Evolutionary conservation across 148 eudicot genomes (phyloP).

Genomic region (Oxyria digyna): DNA sequence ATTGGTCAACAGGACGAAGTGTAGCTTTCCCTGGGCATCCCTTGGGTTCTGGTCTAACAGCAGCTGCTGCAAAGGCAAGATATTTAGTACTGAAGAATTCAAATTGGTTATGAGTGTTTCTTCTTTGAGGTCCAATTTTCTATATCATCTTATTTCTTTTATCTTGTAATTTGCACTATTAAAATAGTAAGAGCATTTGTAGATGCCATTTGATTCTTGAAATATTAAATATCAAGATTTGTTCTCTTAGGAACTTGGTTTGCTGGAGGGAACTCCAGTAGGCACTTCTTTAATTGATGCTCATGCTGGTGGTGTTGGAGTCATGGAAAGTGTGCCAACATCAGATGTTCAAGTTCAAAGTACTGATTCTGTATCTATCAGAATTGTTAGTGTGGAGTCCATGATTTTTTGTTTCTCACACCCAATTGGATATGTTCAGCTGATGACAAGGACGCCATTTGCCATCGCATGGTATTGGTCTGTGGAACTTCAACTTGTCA

Average conservation of each 20-base stretch:
- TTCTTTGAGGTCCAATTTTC: constrained; percentile 20
- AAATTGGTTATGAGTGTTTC: constrained; percentile 19
- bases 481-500: constrained; percentile 99
- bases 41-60: constrained; percentile 83
- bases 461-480: constrained; percentile 88
- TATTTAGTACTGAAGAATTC: constrained; percentile 22
- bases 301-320: constrained; percentile 99
- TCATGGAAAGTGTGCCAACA: constrained; percentile 73
- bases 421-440: constrained; percentile 21
- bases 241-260: constrained; percentile 68
- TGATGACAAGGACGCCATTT: constrained; percentile 58
- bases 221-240: background rate
- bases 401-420: background rate
- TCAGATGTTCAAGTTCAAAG: constrained; percentile 36
- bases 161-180: background rate
- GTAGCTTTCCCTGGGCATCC: constrained; percentile 99
- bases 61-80: constrained; percentile 94
- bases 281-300: constrained; percentile 98
- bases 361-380: constrained; percentile 10
- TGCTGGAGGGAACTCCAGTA: constrained; percentile 72
- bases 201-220: background rate
- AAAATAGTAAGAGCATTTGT: background rate
- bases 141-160: background rate
- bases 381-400: constrained; percentile 1
- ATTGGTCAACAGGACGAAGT: constrained; percentile 61